Evolutionary conservation across 2,329 filamentous ascomycete genomes (phyloP), one percentile per base, ranked within the genome.

Genomic region (Knoxdaviesia proteae): DNA sequence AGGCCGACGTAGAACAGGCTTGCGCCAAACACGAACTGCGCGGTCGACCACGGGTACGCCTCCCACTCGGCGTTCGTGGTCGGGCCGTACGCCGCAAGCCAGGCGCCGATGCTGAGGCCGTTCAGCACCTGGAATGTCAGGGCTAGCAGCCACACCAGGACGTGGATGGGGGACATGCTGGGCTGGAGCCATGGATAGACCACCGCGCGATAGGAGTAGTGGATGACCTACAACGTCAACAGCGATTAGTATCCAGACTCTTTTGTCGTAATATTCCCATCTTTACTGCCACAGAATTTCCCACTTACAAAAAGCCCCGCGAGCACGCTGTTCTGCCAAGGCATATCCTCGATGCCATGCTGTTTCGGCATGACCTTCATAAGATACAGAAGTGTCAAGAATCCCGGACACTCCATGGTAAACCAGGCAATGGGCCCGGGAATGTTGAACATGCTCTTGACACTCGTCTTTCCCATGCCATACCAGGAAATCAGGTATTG

Each of bases 401-500:
- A 78, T 10, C 84, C 84, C 0, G 82, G 77, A 9, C 71, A 63
- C 59, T 98, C 90, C 84, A 94, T 94, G 3, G 77, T 71, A 44
- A 81, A 69, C 90, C 90, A 98, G 45, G 75, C 86, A 48, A 84
- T 64, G 51, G 82, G 83, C 47, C 90, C 90, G 2, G 87, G 83
- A n/a, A 96, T 59, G 61, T 98, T 98, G 56, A 90, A 65, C 8
- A 62, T 62, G 51, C 80, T 86, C 3, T 67, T 54, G 11, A 76
- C 69, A 4, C 84, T 93, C 3, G 87, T 94, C 61, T 96, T 96
- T 57, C 90, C 90, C 65, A 88, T 84, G 41, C 83, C 83, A 58
- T 94, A 90, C 70, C 74, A 94, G 44, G 74, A 69, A n/a, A 69
- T 62, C 44, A 77, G 46, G 78, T 80, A 92, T 73, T 94, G 86